Base-by-base conservation (phyloP, 2,329 filamentous ascomycete genomes). In the Paracoccidioides lutzii region DNA sequence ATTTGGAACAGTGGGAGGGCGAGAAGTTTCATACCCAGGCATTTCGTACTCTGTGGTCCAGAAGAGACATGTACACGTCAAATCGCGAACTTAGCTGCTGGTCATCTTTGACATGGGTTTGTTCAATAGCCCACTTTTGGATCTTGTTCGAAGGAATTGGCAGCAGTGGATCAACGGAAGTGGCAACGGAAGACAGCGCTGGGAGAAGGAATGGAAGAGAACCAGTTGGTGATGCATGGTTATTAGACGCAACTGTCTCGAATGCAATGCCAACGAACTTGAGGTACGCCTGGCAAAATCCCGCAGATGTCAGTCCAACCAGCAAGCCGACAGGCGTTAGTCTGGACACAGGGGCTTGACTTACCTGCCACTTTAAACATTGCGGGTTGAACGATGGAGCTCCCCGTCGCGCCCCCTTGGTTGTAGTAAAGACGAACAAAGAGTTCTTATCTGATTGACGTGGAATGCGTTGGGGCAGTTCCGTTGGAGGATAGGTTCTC, bases 361-460 rank as follows among this genome's bases (percentile, higher is more conserved):
- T 62, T 64, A 91, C 89, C 87, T 97, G 93, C 90, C 90, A 97
- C 76, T 91, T 95, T 66, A 97, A 76, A 75, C 93, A 98, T 57
- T 84, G 82, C 9, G 93, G 93, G 68, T 97, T 97, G 73, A 86
- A 95, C 61, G 88, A 94, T 32, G 90, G 87, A 35, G 76, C 73
- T 4, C 82, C 83, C 42, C 67, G 66, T 55, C 70, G 69, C 38
- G 83, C 85, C 63, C 82, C 85, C n/a, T 78, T 73, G 1, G 81
- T 74, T 12, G 78, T 81, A 58, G 81, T 80, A 71, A 96, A 97
- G 56, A 95, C 77, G 69, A 90, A 90, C 7, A 98, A 76, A 8
- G 81, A 78, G 59, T 81, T 78, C 64, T 73, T 72, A 59, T 72
- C 66, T 10, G 69, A 71, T 54, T 73, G 67, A 53, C 65, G 73